A percentile compares a stretch with the other conserved stretches of the same genome.
phyloP scores from a whole-genome alignment of 306 rosid species.

The Arachis hypogaea region DNA sequence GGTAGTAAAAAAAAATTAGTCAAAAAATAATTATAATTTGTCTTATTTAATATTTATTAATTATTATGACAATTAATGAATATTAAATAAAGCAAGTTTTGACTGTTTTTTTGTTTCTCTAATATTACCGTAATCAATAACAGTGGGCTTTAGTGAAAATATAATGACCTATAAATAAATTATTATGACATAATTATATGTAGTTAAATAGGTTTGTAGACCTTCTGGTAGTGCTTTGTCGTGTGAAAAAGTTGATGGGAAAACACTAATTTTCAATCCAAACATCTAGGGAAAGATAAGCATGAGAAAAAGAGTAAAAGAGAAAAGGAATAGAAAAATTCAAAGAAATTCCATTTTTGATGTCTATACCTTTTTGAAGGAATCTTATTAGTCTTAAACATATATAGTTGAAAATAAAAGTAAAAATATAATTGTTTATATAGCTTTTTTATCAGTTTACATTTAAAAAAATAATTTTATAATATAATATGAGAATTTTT shows the following conservation, averaged over 20 bases:
- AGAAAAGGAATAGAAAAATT: not conserved
- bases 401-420: not conserved
- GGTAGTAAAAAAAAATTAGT: too few species aligned
- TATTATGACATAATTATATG: not conserved
- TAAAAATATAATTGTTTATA: too few species aligned
- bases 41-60: too few species aligned
- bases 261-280: conserved; percentile 37
- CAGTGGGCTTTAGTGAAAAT: conserved; percentile 28
- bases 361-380: conserved; percentile 19
- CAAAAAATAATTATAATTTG: too few species aligned
- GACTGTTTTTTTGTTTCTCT: too few species aligned
- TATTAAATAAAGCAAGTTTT: too few species aligned
- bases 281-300: conserved; percentile 25
- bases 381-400: not conserved
- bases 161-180: not conserved
- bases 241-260: conserved; percentile 50
- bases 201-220: conserved; percentile 42
- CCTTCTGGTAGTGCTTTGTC: conserved; percentile 47
- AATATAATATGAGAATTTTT: too few species aligned
- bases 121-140: too few species aligned
- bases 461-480: too few species aligned
- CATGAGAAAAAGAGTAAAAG: conserved; percentile 1
- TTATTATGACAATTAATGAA: too few species aligned
- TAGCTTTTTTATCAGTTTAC: too few species aligned
- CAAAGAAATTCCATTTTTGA: not conserved